Evolutionary conservation across 257 asterid genomes (phyloP).

Genomic region (Buddleja alternifolia): DNA sequence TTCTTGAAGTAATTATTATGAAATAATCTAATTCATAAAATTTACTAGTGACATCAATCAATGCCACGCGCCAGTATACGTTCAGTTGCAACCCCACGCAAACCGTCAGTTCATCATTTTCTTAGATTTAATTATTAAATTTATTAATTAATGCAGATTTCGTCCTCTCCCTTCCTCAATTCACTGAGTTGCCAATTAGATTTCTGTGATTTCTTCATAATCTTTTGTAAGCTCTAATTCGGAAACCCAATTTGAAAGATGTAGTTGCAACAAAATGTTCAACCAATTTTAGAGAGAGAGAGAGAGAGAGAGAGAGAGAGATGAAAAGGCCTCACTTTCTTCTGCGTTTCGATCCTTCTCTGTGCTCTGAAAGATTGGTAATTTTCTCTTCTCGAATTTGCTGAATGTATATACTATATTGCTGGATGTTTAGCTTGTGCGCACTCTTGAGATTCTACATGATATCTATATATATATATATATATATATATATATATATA

Average conservation of each 20-base stretch:
- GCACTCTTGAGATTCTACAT: conserved; percentile 9
- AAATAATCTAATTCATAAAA: too few relatives aligned
- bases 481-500: neutral
- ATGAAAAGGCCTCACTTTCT: conserved; percentile 80
- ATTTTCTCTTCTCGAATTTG: conserved; percentile 26
- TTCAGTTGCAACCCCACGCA: too few relatives aligned
- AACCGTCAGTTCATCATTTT: too few relatives aligned
- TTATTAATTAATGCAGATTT: too few relatives aligned
- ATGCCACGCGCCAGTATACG: too few relatives aligned
- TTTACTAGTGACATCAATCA: too few relatives aligned
- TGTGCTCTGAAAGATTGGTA: conserved; percentile 70
- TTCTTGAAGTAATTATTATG: too few relatives aligned
- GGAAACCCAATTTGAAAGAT: conserved; percentile 21
- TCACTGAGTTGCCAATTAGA: too few relatives aligned
- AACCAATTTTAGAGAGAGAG: conserved; percentile 22
- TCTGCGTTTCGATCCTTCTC: conserved; percentile 69
- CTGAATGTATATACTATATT: neutral
- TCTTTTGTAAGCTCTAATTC: conserved; percentile 23
- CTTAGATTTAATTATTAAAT: too few relatives aligned
- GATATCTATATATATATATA: neutral
- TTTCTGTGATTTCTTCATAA: too few relatives aligned
- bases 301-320: conserved; percentile 40
- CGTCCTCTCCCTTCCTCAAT: too few relatives aligned
- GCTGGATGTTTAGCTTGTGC: conserved; percentile 13
- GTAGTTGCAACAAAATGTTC: conserved; percentile 32